phyloP scores from a whole-genome alignment of 1,139 yeast species.

The Eremothecium sinecaudum region DNA sequence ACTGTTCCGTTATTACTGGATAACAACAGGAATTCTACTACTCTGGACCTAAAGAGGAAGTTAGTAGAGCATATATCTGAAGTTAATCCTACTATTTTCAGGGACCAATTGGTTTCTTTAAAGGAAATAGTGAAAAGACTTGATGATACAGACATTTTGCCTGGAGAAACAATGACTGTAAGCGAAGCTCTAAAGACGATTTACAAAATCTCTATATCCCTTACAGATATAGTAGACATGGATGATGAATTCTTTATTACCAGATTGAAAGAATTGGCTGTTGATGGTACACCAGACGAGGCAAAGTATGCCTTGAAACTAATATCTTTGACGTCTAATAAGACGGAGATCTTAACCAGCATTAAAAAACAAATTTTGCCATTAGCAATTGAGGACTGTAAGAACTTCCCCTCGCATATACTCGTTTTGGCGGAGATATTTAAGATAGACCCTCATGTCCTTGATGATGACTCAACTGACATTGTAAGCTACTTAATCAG shows the following conservation, averaged over 20 bases:
- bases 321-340: constrained; percentile 40
- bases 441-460: constrained; percentile 39
- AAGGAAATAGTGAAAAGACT: constrained; percentile 35
- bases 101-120: constrained; percentile 47
- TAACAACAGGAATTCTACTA: constrained; percentile 26
- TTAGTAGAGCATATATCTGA: constrained; percentile 52
- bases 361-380: constrained; percentile 45
- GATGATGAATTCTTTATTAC: constrained; percentile 34
- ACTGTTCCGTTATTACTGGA: constrained; percentile 49
- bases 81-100: constrained; percentile 55
- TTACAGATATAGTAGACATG: constrained; percentile 24
- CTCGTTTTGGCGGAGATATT: constrained; percentile 56
- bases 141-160: constrained; percentile 18
- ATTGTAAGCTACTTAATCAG: constrained; percentile 54
- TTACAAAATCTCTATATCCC: constrained; percentile 45
- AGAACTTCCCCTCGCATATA: constrained; percentile 45
- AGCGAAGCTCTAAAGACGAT: constrained; percentile 47
- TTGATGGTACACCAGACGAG: constrained; percentile 48
- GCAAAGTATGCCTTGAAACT: constrained; percentile 60
- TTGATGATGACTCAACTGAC: constrained; percentile 49
- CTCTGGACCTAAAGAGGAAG: constrained; percentile 1
- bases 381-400: constrained; percentile 32
- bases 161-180: constrained; percentile 21
- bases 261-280: constrained; percentile 38
- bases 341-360: constrained; percentile 30